These are phyloP conservation scores for Pseudozyma pruni DNA, from an alignment of 1,284 basidiomycete genomes.

Conservation along the genomic window DNA sequence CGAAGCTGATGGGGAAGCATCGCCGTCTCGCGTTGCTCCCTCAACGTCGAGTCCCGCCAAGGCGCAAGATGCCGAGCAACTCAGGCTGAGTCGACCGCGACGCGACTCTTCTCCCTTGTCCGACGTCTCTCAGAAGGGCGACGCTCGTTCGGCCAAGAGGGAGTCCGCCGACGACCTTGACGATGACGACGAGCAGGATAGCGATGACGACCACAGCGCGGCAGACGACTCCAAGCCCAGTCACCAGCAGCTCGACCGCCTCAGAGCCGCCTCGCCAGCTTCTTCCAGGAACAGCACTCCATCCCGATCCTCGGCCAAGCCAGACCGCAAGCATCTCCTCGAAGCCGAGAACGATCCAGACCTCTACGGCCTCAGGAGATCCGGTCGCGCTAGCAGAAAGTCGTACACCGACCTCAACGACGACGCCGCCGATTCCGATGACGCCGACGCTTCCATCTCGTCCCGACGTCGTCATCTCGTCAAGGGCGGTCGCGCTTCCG, in stretches of 20 bases:
- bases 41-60: constrained; percentile 11
- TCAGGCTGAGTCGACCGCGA: constrained; percentile 20
- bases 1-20: constrained; percentile 10
- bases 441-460: constrained; percentile 29
- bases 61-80: constrained; percentile 11
- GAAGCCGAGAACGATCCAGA: constrained; percentile 63
- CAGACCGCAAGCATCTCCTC: constrained; percentile 44
- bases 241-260: constrained; percentile 40
- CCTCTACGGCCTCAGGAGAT: constrained; percentile 68
- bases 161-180: background rate
- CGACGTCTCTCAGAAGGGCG: constrained; percentile 28
- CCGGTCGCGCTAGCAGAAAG: constrained; percentile 65
- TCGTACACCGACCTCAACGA: constrained; percentile 47
- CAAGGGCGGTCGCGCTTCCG: constrained; percentile 34
- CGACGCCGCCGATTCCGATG: constrained; percentile 35
- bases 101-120: constrained; percentile 45
- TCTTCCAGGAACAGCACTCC: constrained; percentile 40
- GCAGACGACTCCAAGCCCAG: constrained; percentile 19
- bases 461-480: constrained; percentile 37
- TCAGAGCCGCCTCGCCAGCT: constrained; percentile 22
- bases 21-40: constrained; percentile 5
- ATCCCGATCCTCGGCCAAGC: constrained; percentile 40
- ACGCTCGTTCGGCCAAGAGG: constrained; percentile 4
- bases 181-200: constrained; percentile 4
- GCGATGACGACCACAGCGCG: constrained; percentile 10